Conservation (phyloP, 176 grass and related monocot species). For the Pontederia crassipes region DNA sequence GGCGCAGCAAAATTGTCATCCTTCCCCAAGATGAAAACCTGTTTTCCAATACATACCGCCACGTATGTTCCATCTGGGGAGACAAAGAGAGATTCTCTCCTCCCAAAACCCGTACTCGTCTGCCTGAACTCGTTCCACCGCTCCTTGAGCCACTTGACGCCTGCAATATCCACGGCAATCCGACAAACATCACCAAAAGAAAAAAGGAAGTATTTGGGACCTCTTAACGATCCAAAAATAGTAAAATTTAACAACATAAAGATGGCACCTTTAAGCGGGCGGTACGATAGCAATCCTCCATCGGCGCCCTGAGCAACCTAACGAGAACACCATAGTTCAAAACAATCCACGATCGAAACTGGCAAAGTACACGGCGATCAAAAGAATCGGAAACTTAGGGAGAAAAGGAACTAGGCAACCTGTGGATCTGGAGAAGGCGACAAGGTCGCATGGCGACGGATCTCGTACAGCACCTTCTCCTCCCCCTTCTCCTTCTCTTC, state of each 20-base stretch:
- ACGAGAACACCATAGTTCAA: not conserved
- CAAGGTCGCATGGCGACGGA: slow-evolving; percentile 31
- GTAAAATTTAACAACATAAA: not conserved
- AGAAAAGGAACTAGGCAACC: slow-evolving; percentile 8
- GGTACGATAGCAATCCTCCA: slow-evolving; percentile 49
- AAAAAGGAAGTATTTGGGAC: not conserved
- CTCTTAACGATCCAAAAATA: not conserved
- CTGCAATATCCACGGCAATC: slow-evolving; percentile 20
- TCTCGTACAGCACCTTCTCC: slow-evolving; percentile 36
- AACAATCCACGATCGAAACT: not conserved
- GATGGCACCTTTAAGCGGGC: slow-evolving; percentile 53
- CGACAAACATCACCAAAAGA: slow-evolving; percentile 2
- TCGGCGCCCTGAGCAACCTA: slow-evolving; percentile 24
- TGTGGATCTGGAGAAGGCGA: slow-evolving; percentile 5
- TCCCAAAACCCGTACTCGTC: slow-evolving; percentile 23
- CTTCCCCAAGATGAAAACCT: slow-evolving; percentile 50
- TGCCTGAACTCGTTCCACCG: slow-evolving; percentile 39
- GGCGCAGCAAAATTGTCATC: slow-evolving; percentile 49
- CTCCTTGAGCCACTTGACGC: slow-evolving; percentile 56
- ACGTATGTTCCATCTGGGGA: slow-evolving; percentile 48
- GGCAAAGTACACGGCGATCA: not conserved
- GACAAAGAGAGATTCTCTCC: slow-evolving; percentile 29
- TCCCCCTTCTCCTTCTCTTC: not conserved
- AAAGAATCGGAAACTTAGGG: not conserved
- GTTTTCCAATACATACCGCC: slow-evolving; percentile 42